Evolutionary conservation across 768 basidiomycete genomes (phyloP).

Genomic region (Daedaleopsis sinensis): DNA sequence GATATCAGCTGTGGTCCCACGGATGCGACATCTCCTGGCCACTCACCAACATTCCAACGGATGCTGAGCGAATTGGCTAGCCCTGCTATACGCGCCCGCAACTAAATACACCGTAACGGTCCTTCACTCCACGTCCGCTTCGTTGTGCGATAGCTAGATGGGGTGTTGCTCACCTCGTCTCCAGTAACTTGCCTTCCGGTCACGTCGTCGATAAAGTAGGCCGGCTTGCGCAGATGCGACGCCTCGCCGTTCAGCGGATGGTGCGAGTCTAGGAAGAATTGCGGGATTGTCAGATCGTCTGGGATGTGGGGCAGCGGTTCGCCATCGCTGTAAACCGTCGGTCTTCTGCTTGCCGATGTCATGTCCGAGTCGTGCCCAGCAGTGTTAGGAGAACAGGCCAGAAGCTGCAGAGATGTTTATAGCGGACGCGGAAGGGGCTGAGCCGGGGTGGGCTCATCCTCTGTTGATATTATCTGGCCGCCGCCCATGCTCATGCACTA

Average conservation of each 20-base stretch:
- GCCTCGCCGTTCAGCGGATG: slow-evolving; percentile 41
- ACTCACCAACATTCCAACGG: slow-evolving; percentile 47
- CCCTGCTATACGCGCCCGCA: slow-evolving; percentile 48
- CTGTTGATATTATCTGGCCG: too few relatives aligned
- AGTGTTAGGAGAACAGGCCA: too few relatives aligned
- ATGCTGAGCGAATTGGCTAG: slow-evolving; percentile 49
- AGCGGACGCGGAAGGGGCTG: too few relatives aligned
- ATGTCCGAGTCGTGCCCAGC: too few relatives aligned
- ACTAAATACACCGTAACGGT: slow-evolving; percentile 31
- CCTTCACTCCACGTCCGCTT: too few relatives aligned
- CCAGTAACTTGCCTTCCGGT: slow-evolving; percentile 44
- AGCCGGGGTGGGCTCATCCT: too few relatives aligned
- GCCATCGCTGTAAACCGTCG: slow-evolving; percentile 13
- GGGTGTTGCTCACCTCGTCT: slow-evolving; percentile 47
- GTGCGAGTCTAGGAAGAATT: slow-evolving; percentile 52
- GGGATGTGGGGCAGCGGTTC: slow-evolving; percentile 42
- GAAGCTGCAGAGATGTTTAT: too few relatives aligned
- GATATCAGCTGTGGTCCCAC: background rate
- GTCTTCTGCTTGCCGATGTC: too few relatives aligned
- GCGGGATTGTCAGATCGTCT: slow-evolving; percentile 53
- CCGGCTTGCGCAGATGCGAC: slow-evolving; percentile 30
- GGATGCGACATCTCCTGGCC: background rate
- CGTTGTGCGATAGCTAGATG: background rate
- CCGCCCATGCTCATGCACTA: too few relatives aligned
- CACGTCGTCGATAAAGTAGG: slow-evolving; percentile 53